Percentiles rank a stretch among this genome's conserved stretches.
Conservation (phyloP, 371 early-diverging fungal genomes). For the Zychaea mexicana region DNA sequence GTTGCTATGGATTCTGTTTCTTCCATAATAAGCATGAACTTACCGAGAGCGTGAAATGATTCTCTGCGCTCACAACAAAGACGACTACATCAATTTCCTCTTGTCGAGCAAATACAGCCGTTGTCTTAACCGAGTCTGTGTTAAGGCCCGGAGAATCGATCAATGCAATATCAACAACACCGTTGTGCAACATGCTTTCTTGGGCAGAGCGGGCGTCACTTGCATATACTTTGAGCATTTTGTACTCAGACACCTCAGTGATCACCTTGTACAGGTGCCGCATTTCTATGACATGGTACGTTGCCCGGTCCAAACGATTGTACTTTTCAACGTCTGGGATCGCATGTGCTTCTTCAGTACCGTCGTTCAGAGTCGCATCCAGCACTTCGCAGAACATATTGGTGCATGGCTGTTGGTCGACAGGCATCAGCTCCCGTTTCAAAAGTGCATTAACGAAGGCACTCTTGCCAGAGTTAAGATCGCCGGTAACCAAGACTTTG, state of each 20-base stretch:
- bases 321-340: slow-evolving; percentile 69
- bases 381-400: slow-evolving; percentile 92
- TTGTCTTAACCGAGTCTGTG: slow-evolving; percentile 94
- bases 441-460: slow-evolving; percentile 96
- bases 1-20: neutral
- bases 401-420: slow-evolving; percentile 97
- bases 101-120: slow-evolving; percentile 93
- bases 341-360: slow-evolving; percentile 89
- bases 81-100: slow-evolving; percentile 98
- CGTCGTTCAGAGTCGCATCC: slow-evolving; percentile 81
- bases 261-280: slow-evolving; percentile 61
- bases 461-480: slow-evolving; percentile 95
- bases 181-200: slow-evolving; percentile 86
- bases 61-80: slow-evolving; percentile 98
- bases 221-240: slow-evolving; percentile 88
- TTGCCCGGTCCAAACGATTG: slow-evolving; percentile 66
- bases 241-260: slow-evolving; percentile 67
- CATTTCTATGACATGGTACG: slow-evolving; percentile 70
- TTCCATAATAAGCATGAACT: slow-evolving; percentile 21
- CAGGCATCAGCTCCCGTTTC: slow-evolving; percentile 83
- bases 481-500: slow-evolving; percentile 95
- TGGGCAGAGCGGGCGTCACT: slow-evolving; percentile 61
- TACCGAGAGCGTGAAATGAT: slow-evolving; percentile 96
- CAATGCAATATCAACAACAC: slow-evolving; percentile 90
- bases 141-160: slow-evolving; percentile 98